Percentiles rank a stretch among this genome's conserved stretches.
Conservation (phyloP, 306 rosid species). For the Sindora glabra region DNA sequence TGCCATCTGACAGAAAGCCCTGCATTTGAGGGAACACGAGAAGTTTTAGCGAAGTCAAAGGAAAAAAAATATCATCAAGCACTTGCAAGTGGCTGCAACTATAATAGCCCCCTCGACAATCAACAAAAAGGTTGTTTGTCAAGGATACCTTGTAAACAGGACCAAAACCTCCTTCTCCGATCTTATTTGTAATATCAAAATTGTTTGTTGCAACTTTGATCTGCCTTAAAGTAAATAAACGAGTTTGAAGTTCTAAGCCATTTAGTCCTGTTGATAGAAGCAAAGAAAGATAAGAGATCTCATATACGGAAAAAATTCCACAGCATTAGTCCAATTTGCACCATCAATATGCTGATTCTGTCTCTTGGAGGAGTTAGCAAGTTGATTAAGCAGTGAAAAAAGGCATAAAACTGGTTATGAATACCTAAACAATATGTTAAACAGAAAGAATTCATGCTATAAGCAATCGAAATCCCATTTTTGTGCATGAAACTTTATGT, state of each 20-base stretch:
- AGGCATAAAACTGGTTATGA: background rate
- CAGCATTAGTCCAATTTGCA: background rate
- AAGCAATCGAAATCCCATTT: background rate
- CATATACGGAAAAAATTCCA: background rate
- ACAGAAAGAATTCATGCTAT: background rate
- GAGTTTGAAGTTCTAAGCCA: conserved; percentile 14
- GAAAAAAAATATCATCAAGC: background rate
- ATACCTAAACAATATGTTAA: background rate
- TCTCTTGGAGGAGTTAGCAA: background rate
- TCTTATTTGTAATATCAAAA: conserved; percentile 31
- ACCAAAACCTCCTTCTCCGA: conserved; percentile 75
- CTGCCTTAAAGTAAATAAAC: conserved; percentile 17
- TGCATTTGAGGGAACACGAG: background rate
- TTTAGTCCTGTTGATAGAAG: conserved; percentile 24
- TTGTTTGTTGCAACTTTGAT: conserved; percentile 28
- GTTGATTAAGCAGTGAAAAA: background rate
- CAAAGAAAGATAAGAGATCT: background rate
- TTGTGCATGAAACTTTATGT: background rate
- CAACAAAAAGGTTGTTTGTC: background rate
- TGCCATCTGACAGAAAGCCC: conserved; percentile 33
- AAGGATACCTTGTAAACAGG: conserved; percentile 35
- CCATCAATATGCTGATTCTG: background rate
- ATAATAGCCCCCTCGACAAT: background rate
- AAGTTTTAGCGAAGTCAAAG: background rate
- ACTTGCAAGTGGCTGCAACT: background rate